These are phyloP conservation scores for Tripterygium wilfordii DNA, from an alignment of 177 flowering plant genomes.

Conservation along the genomic window DNA sequence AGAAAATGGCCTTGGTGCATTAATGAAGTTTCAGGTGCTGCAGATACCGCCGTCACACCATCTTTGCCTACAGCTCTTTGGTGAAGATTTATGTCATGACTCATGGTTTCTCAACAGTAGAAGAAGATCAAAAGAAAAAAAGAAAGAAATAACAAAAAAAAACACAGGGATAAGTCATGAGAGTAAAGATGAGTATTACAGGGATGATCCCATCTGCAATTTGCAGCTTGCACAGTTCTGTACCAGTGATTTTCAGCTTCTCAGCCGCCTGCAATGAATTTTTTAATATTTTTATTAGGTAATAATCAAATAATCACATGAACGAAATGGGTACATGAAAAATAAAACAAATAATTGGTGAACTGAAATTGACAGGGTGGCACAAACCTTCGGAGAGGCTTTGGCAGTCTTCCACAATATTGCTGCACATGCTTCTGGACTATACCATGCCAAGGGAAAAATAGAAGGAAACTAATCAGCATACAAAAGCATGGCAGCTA, in stretches of 20 bases:
- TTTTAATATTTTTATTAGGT: constrained; percentile 1
- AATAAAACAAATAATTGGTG: not conserved
- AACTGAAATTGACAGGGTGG: no score
- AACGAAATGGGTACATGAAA: not conserved
- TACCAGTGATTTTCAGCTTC: constrained; percentile 81
- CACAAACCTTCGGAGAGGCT: constrained; percentile 77
- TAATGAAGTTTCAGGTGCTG: no score
- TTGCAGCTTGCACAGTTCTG: constrained; percentile 63
- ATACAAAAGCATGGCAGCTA: not conserved
- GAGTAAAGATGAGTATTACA: constrained; percentile 34
- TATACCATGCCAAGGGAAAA: constrained; percentile 12
- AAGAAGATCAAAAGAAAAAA: not conserved
- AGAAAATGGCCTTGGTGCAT: no score
- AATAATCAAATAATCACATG: not conserved
- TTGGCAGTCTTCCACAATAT: constrained; percentile 87
- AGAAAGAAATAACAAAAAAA: not conserved
- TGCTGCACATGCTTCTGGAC: constrained; percentile 99
- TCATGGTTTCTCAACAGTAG: no score
- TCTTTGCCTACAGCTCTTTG: no score
- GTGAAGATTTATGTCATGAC: no score
- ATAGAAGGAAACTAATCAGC: not conserved
- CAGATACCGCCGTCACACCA: no score
- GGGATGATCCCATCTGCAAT: constrained; percentile 90
- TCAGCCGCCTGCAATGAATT: constrained; percentile 73
- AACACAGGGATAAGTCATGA: constrained; percentile 1